A percentile compares a stretch with the other conserved stretches of the same genome.
These are phyloP conservation scores for Triticum dicoccoides DNA, from an alignment of 176 grass and related monocot genomes.

Conservation along the genomic window DNA sequence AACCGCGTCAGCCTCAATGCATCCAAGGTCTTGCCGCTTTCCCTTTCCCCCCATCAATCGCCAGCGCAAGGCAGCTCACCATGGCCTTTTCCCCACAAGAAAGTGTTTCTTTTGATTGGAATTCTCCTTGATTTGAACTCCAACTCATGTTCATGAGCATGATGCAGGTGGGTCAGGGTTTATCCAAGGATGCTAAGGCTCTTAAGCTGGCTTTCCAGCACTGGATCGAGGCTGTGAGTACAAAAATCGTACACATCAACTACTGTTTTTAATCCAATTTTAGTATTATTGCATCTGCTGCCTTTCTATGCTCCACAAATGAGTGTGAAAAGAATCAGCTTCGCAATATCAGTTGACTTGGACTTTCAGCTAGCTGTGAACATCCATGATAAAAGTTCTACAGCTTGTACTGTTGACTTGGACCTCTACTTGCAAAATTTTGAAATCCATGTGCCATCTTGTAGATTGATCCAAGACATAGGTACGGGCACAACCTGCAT, in stretches of 20 bases:
- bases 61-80: neutral
- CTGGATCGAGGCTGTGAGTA: slow-evolving; percentile 97
- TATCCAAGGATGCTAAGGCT: slow-evolving; percentile 64
- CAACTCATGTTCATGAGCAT: neutral
- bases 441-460: neutral
- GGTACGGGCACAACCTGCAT: slow-evolving; percentile 93
- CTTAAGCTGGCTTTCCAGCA: slow-evolving; percentile 91
- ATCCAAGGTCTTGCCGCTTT: slow-evolving; percentile 52
- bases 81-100: neutral
- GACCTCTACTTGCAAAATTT: neutral
- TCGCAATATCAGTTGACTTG: slow-evolving; percentile 22
- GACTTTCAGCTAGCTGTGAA: slow-evolving; percentile 19
- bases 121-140: neutral
- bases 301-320: neutral
- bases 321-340: slow-evolving; percentile 20
- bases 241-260: slow-evolving; percentile 20
- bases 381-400: neutral
- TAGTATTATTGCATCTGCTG: neutral
- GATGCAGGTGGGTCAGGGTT: slow-evolving; percentile 76
- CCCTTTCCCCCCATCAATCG: neutral
- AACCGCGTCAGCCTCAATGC: slow-evolving; percentile 78
- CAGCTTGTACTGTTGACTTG: neutral
- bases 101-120: neutral
- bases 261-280: neutral
- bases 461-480: slow-evolving; percentile 89